These are phyloP conservation scores for Themeda triandra DNA, from an alignment of 176 grass and related monocot genomes.

Conservation along the genomic window DNA sequence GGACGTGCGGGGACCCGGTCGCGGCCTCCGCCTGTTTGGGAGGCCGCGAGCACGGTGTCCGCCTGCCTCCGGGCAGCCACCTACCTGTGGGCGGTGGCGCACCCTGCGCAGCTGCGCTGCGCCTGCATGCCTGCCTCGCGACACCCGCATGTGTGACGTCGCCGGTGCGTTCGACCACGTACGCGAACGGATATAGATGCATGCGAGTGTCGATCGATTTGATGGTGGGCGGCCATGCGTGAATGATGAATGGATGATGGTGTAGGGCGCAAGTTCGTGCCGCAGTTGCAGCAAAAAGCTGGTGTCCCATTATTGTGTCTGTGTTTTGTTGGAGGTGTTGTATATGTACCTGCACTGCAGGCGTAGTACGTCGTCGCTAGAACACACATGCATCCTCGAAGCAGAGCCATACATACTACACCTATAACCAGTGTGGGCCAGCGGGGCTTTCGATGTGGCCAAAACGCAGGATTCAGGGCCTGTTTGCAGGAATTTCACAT, in stretches of 20 bases:
- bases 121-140: background rate
- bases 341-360: background rate
- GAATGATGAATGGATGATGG: background rate
- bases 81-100: constrained; percentile 12
- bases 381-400: background rate
- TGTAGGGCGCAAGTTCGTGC: background rate
- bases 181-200: background rate
- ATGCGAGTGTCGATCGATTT: background rate
- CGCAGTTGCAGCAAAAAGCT: background rate
- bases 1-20: background rate
- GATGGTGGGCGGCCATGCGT: background rate
- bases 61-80: constrained; percentile 34
- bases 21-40: constrained; percentile 9
- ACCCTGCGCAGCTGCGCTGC: too few species aligned
- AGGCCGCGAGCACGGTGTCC: constrained; percentile 19
- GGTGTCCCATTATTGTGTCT: background rate
- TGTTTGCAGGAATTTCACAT: too few species aligned
- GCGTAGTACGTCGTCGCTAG: too few species aligned
- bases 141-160: background rate
- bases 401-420: too few species aligned
- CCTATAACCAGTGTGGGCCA: background rate
- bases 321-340: background rate
- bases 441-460: background rate
- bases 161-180: background rate
- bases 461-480: too few species aligned